phyloP scores from a whole-genome alignment of 805 yeast genomes.

The Metschnikowia noctiluminum region DNA sequence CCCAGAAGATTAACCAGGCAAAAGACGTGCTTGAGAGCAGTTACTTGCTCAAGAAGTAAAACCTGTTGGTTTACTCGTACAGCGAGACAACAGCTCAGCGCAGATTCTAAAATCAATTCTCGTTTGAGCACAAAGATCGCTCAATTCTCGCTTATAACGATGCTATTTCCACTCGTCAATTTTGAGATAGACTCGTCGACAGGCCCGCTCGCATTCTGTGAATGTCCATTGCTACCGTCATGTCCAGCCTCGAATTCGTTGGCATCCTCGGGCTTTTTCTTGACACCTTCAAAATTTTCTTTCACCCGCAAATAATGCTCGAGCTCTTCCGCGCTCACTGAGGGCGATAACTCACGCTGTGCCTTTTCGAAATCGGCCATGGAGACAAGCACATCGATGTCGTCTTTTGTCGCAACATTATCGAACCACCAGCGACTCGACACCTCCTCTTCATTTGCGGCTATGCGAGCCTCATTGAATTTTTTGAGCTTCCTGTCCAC shows the following conservation, averaged over 20 bases:
- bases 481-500: constrained; percentile 63
- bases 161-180: background rate
- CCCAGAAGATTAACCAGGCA: constrained; percentile 44
- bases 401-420: constrained; percentile 63
- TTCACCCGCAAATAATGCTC: constrained; percentile 78
- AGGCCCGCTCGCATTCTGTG: background rate
- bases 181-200: background rate
- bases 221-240: background rate
- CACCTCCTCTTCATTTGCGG: constrained; percentile 40
- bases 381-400: constrained; percentile 63
- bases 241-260: background rate
- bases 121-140: background rate
- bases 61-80: background rate
- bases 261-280: constrained; percentile 28
- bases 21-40: constrained; percentile 40
- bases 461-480: constrained; percentile 40
- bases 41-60: constrained; percentile 26
- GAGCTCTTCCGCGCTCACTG: constrained; percentile 85
- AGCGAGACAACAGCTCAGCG: background rate
- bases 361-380: constrained; percentile 79
- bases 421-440: constrained; percentile 91
- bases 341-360: constrained; percentile 65
- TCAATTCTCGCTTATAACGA: background rate
- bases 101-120: background rate
- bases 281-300: constrained; percentile 74